Evolutionary conservation across 257 asterid species (phyloP), one percentile per base, ranked within the genome.

Genomic region (Oldenlandia corymbosa): DNA sequence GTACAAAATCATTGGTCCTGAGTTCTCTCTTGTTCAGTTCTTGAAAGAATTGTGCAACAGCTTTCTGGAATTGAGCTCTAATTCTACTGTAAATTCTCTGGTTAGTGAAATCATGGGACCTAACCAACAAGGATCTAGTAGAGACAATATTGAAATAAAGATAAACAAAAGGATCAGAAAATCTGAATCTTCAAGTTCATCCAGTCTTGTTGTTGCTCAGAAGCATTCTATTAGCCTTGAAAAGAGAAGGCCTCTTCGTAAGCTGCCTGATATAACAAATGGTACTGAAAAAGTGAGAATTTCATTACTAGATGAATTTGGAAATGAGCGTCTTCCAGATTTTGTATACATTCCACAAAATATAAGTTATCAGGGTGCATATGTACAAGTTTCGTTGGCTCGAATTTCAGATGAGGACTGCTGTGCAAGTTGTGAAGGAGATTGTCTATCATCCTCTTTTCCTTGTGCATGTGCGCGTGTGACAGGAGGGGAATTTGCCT

Each of bases 401-500:
- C 83, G 91, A 43, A 75, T 90, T 62, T 69, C 89, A 3, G 94
- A 88, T 26, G 91, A 84, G 46, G 91, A 83, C 52, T 84, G 95
- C 71, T 91, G 98, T 69, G 46, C 74, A 41, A 49, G 68, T 17
- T 88, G 96, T 60, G 39, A 2, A 1, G 91, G 84, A 24, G 83
- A 91, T 48, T 86, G 98, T 65, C 81, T 91, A n/a, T 74, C 82
- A 7, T 70, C 76, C 28, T 65, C 84, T 23, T 54, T 84, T 67
- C 88, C 96, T 5, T 88, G 96, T 77, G 84, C 79, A 16, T 88
- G 97, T 78, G 91, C 97, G 55, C 74, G 86, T 52, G 84, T 78
- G 12, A 88, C 95, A 1, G 86, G 95, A 43, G 97, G 96, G 5
- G 96, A 88, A 37, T 91, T 66, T 41, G 97, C 95, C 20, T 91